Conservation (phyloP, 2,329 filamentous ascomycete species). For the Sarocladium kiliense region DNA sequence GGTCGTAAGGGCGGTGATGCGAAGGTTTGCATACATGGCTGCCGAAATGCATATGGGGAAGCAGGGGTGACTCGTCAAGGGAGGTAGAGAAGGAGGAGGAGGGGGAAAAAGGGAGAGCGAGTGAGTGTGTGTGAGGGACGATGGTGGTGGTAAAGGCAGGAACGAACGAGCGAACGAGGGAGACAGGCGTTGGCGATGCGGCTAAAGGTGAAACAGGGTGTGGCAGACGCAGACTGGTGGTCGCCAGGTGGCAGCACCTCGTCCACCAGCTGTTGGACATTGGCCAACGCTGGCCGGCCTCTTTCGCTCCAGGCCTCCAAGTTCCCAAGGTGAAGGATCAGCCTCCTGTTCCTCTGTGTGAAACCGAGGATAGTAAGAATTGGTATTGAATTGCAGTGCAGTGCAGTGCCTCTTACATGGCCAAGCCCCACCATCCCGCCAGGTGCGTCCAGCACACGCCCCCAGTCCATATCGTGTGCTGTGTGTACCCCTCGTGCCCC, state of each 20-base stretch:
- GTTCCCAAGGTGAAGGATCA: no score
- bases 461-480: not conserved
- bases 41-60: not conserved
- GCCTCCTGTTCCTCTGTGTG: no score
- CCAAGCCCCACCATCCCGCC: not conserved
- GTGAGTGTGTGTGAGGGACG: not conserved
- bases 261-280: no score
- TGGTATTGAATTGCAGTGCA: no score
- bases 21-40: not conserved
- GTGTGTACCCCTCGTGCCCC: not conserved
- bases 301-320: no score
- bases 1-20: not conserved
- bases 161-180: no score
- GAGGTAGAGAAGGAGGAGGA: not conserved
- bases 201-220: not conserved
- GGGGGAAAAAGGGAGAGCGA: not conserved
- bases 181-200: not conserved
- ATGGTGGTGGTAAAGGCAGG: not conserved
- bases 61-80: not conserved
- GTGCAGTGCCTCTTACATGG: not conserved
- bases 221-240: not conserved
- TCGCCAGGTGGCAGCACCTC: not conserved
- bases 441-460: no score
- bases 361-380: no score
- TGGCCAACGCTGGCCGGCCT: no score